Evolutionary conservation across 352 stramenopile genomes (phyloP).

Genomic region (Achlya hypogyna): DNA sequence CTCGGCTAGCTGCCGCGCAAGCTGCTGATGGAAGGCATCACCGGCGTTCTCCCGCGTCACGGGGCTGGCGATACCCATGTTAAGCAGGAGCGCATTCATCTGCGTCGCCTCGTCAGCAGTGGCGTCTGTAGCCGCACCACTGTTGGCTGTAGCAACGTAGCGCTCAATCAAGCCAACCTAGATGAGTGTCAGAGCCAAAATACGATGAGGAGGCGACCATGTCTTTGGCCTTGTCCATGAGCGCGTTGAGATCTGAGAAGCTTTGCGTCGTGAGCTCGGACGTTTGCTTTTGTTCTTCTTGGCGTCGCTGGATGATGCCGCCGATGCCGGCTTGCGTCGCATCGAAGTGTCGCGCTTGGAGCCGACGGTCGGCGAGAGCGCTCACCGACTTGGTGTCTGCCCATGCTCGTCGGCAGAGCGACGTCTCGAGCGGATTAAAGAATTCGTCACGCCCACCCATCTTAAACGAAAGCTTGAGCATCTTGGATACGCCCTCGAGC

Average conservation of each 20-base stretch:
- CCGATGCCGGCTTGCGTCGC: slow-evolving; percentile 68
- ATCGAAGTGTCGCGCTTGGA: slow-evolving; percentile 74
- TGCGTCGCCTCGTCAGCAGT: slow-evolving; percentile 52
- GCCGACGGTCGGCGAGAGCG: slow-evolving; percentile 55
- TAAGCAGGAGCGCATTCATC: slow-evolving; percentile 79
- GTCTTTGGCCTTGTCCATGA: slow-evolving; percentile 87
- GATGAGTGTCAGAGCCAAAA: neutral
- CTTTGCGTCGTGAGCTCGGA: slow-evolving; percentile 63
- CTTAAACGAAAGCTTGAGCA: slow-evolving; percentile 83
- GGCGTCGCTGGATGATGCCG: slow-evolving; percentile 67
- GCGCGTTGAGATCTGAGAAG: slow-evolving; percentile 85
- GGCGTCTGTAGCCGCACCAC: slow-evolving; percentile 10
- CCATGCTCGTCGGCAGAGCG: slow-evolving; percentile 61
- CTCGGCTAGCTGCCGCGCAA: slow-evolving; percentile 84
- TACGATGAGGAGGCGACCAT: slow-evolving; percentile 40
- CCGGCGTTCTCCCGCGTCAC: slow-evolving; percentile 87
- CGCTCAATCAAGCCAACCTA: slow-evolving; percentile 79
- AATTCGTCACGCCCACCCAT: slow-evolving; percentile 77
- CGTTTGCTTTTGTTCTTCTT: slow-evolving; percentile 75
- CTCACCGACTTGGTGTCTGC: slow-evolving; percentile 57
- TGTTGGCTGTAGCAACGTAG: slow-evolving; percentile 62
- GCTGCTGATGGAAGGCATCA: slow-evolving; percentile 83
- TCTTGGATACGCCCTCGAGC: slow-evolving; percentile 18
- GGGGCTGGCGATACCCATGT: slow-evolving; percentile 90
- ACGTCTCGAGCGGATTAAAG: slow-evolving; percentile 57